Evolutionary conservation across 2,329 filamentous ascomycete species (phyloP).

Genomic region (Penicillium janthinellum): DNA sequence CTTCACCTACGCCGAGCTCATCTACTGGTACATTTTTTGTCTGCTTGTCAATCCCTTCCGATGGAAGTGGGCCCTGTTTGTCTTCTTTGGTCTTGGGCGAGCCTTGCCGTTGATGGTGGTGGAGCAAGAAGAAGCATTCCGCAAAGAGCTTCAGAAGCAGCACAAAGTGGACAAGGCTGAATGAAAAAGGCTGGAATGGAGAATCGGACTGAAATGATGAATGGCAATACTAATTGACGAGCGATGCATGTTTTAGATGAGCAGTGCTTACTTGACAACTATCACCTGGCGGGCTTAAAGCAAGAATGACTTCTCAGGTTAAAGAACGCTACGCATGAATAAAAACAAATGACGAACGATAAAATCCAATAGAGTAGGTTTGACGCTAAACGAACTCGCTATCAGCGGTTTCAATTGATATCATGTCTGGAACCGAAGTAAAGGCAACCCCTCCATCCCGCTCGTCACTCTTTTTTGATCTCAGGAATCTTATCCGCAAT

Average conservation of each 20-base stretch:
- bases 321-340: no score
- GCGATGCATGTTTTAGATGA: background rate
- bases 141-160: slow-evolving; percentile 31
- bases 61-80: slow-evolving; percentile 87
- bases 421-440: background rate
- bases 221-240: background rate
- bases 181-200: background rate
- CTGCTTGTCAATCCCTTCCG: slow-evolving; percentile 79
- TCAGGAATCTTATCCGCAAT: slow-evolving; percentile 29
- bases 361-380: background rate
- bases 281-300: background rate
- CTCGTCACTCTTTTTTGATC: slow-evolving; percentile 25
- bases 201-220: background rate
- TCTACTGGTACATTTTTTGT: slow-evolving; percentile 85
- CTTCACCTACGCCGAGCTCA: slow-evolving; percentile 80
- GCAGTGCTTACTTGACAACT: background rate
- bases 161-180: slow-evolving; percentile 18
- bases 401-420: background rate
- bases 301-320: background rate
- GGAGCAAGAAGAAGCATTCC: slow-evolving; percentile 59
- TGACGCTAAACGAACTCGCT: no score
- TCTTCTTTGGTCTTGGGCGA: slow-evolving; percentile 73
- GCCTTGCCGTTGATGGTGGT: slow-evolving; percentile 68
- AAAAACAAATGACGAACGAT: background rate
- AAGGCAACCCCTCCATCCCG: background rate